Conservation (phyloP, 129 eudicot species). For the Pseudognaphalium luteoalbum region DNA sequence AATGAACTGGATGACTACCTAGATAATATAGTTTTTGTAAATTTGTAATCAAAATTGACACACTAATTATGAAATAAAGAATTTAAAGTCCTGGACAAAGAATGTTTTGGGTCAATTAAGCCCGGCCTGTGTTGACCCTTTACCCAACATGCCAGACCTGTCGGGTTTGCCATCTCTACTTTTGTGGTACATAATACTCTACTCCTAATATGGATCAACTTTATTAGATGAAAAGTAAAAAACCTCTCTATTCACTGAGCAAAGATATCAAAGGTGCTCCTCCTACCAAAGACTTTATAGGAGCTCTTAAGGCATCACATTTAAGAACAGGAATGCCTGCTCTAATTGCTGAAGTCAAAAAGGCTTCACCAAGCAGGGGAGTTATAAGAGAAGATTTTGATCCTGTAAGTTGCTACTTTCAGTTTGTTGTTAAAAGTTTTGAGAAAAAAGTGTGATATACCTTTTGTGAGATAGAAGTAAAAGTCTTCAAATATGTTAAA, state of each 20-base stretch:
- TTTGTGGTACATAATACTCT: not conserved
- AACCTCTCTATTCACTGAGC: slow-evolving; percentile 50
- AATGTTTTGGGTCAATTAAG: not conserved
- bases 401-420: slow-evolving; percentile 58
- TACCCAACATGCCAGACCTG: not conserved
- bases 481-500: not conserved
- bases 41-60: not conserved
- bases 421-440: not conserved
- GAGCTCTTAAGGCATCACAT: slow-evolving; percentile 66
- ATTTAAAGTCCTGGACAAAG: too few species aligned
- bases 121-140: not conserved
- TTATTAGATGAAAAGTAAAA: slow-evolving; percentile 64
- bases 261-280: slow-evolving; percentile 49
- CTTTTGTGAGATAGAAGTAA: not conserved
- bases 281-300: slow-evolving; percentile 77
- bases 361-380: slow-evolving; percentile 97
- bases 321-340: slow-evolving; percentile 80
- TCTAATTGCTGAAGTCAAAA: slow-evolving; percentile 93
- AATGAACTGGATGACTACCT: not conserved
- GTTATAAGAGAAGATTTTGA: slow-evolving; percentile 90
- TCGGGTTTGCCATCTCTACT: not conserved
- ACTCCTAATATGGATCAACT: slow-evolving; percentile 15
- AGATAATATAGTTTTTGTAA: not conserved
- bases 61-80: not conserved
- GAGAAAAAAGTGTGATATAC: not conserved